A percentile compares a stretch with the other conserved stretches of the same genome.
phyloP scores from a whole-genome alignment of 257 asterid genomes.

The Solanum paucissectum region DNA sequence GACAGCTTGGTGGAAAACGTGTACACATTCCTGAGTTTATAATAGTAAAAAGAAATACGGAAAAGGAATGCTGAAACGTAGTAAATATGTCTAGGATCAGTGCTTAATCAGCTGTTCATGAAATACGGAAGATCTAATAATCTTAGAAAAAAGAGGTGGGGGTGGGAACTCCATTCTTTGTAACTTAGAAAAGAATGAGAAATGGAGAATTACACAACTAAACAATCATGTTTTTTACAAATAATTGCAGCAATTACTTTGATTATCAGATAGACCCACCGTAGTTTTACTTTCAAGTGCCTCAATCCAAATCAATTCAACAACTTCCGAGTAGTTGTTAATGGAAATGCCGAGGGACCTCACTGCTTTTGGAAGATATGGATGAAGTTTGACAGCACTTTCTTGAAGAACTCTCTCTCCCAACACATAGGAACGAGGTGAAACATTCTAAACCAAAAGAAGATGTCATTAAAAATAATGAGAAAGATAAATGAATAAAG shows the following conservation, averaged over 20 bases:
- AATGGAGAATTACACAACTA: not conserved
- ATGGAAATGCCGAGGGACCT: not conserved
- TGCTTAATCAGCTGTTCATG: not conserved
- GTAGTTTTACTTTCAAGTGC: not conserved
- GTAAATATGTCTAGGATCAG: not conserved
- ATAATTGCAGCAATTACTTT: not conserved
- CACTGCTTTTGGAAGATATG: constrained; percentile 2
- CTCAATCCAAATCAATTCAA: not conserved
- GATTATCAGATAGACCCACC: constrained; percentile 1
- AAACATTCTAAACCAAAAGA: constrained; percentile 11
- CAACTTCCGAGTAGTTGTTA: constrained; percentile 6
- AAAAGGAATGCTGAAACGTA: not conserved
- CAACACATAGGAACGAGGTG: constrained; percentile 4
- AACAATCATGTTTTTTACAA: not conserved
- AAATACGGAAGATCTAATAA: not conserved
- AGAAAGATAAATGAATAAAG: not conserved
- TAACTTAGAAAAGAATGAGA: not conserved
- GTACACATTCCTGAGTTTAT: not conserved
- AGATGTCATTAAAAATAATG: not conserved
- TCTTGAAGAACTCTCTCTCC: constrained; percentile 8
- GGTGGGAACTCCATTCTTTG: not conserved
- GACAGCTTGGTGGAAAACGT: not conserved
- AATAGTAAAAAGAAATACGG: not conserved
- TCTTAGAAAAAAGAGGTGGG: not conserved
- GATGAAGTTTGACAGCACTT: constrained; percentile 5